Evolutionary conservation across 306 rosid species (phyloP), one percentile per base, ranked within the genome.

Genomic region (Medicago ruthenica): DNA sequence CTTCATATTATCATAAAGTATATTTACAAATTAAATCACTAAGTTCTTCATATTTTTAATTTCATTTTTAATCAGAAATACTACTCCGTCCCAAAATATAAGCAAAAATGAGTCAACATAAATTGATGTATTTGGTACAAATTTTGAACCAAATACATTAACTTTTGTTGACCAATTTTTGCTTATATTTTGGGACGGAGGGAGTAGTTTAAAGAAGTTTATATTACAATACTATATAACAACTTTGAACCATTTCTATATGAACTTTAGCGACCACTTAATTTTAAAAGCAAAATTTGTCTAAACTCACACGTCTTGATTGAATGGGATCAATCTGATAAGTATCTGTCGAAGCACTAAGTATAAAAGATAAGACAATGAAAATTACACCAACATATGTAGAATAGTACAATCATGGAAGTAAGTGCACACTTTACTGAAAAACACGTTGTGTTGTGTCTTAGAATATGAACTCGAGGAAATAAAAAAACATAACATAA

Each of bases 401-500:
- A 9, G 53, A 73, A 51, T 22, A 81, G 75, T 64, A 65, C 79
- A 66, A 48, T 47, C 70, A 66, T 75, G 62, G 85, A 70, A 81
- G 84, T 85, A 80, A 86, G 75, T 83, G 80, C 85, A 62, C 70
- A 79, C 87, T 85, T 87, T 86, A 85, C 83, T 86, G 85, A 84
- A 83, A 85, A 83, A 75, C 91, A 86, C 80, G 80, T 40, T 73
- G 69, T 62, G 62, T 71, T 57, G 70, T 69, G 80, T 74, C 71
- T 57, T 40, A 72, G 27, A 66, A 77, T 24, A 87, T 83, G 85
- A 92, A 87, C 86, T 83, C 79, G 86, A 83, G 81, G 81, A 74
- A 64, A 55, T 42, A 14, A 73, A 67, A 60, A 41, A 39, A 41
- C 44, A 64, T 53, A 54, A 24, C 27, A 24, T 24, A 24, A 24